phyloP scores from a whole-genome alignment of 1,284 basidiomycete species.

The Leccinum huronense region DNA sequence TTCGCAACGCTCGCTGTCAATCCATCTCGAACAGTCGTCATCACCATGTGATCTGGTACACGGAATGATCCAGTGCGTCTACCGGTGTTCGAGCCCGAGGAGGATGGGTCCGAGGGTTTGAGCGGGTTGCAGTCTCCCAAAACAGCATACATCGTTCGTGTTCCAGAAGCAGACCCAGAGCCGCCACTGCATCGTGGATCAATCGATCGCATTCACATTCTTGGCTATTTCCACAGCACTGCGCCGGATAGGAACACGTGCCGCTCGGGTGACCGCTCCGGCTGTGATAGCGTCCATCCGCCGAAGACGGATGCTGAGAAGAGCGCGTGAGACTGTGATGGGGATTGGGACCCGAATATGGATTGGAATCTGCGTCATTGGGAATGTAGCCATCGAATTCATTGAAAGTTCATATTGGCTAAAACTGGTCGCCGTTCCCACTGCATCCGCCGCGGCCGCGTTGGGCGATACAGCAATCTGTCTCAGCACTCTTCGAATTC shows the following conservation, averaged over 20 bases:
- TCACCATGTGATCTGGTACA: constrained; percentile 36
- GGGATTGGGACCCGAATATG: constrained; percentile 8
- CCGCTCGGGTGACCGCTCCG: too few relatives aligned
- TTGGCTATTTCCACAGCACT: constrained; percentile 36
- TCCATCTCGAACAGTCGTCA: constrained; percentile 33
- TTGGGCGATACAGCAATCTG: constrained; percentile 34
- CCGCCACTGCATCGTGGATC: constrained; percentile 16
- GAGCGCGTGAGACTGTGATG: constrained; percentile 12
- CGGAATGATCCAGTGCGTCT: constrained; percentile 24
- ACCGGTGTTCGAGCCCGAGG: constrained; percentile 7
- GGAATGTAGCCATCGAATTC: constrained; percentile 22
- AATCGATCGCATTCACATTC: constrained; percentile 37
- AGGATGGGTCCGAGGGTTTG: constrained; percentile 21
- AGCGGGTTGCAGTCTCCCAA: constrained; percentile 25
- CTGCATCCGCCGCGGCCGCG: constrained; percentile 9
- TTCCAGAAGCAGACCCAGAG: constrained; percentile 10
- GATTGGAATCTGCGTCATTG: constrained; percentile 17
- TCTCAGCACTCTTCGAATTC: constrained; percentile 52
- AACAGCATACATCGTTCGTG: constrained; percentile 14
- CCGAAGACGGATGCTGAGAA: constrained; percentile 21
- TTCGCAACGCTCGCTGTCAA: constrained; percentile 27
- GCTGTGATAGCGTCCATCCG: constrained; percentile 32
- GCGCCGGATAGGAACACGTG: too few relatives aligned
- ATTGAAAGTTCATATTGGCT: constrained; percentile 32
- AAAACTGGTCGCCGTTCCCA: constrained; percentile 25